phyloP scores from a whole-genome alignment of 768 basidiomycete genomes.

The Phylloporus scabripes region DNA sequence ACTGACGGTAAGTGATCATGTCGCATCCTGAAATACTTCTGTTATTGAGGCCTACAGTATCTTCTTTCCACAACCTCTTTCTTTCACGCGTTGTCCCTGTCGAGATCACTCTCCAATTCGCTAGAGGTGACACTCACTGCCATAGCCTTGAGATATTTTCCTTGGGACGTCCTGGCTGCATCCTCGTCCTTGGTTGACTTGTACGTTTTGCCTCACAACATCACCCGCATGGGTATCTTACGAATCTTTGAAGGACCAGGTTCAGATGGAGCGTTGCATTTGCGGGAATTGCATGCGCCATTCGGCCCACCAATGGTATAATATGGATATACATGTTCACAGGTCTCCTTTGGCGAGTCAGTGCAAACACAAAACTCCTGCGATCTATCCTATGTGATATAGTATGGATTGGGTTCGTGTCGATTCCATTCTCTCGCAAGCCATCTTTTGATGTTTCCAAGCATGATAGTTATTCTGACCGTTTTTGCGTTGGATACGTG shows the following conservation, averaged over 20 bases:
- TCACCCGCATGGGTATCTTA: conserved; percentile 19
- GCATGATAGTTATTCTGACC: conserved; percentile 23
- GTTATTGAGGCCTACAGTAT: conserved; percentile 41
- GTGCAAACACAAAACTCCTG: conserved; percentile 30
- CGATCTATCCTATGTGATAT: conserved; percentile 36
- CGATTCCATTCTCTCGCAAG: conserved; percentile 2
- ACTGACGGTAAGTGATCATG: conserved; percentile 52
- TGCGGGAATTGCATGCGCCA: conserved; percentile 71
- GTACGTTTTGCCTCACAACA: conserved; percentile 8
- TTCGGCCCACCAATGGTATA: conserved; percentile 85
- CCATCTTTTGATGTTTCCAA: conserved; percentile 7
- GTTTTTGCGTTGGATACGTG: conserved; percentile 54
- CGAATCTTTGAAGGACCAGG: conserved; percentile 29
- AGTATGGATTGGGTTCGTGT: conserved; percentile 41
- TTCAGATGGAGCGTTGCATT: conserved; percentile 41
- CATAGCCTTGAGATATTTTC: conserved; percentile 72
- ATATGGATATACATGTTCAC: conserved; percentile 75
- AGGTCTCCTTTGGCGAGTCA: conserved; percentile 51
- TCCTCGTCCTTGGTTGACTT: conserved; percentile 17
- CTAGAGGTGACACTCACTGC: conserved; percentile 84
- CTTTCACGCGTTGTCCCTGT: conserved; percentile 79
- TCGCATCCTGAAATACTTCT: background rate
- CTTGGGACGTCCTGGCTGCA: conserved; percentile 49
- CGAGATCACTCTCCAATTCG: conserved; percentile 89
- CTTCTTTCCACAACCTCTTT: conserved; percentile 80